Conservation (phyloP, 2,329 filamentous ascomycete genomes). For the Colletotrichum agaves region DNA sequence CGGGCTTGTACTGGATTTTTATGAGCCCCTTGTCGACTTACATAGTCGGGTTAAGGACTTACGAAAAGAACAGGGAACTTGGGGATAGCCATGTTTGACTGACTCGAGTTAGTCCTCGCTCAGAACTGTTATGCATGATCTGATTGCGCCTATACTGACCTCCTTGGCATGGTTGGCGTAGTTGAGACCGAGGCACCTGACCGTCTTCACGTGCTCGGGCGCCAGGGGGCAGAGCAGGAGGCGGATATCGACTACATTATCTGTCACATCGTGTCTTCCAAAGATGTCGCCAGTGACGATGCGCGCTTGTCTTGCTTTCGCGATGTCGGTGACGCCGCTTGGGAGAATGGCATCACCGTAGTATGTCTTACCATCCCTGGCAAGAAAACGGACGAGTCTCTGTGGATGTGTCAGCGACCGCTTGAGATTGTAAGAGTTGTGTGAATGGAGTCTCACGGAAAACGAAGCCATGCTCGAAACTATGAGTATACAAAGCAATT, state of each 20-base stretch:
- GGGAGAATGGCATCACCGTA: conserved; percentile 81
- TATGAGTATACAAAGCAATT: not conserved
- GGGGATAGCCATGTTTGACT: conserved; percentile 74
- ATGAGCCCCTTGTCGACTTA: not conserved
- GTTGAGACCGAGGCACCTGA: conserved; percentile 77
- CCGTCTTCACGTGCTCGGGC: conserved; percentile 70
- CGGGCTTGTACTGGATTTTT: conserved; percentile 68
- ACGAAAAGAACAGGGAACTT: conserved; percentile 78
- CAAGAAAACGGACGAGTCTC: conserved; percentile 79
- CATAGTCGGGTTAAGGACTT: conserved; percentile 42
- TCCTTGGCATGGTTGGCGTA: conserved; percentile 79
- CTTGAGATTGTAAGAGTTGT: not conserved
- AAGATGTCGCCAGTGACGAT: conserved; percentile 75
- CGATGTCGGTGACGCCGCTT: conserved; percentile 67
- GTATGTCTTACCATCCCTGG: conserved; percentile 74
- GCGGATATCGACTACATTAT: conserved; percentile 66
- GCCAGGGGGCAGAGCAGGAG: conserved; percentile 73
- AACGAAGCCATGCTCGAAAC: conserved; percentile 44
- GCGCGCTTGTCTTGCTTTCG: conserved; percentile 68
- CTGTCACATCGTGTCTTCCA: conserved; percentile 70
- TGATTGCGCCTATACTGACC: conserved; percentile 44
- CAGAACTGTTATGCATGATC: not conserved
- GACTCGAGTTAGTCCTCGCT: not conserved
- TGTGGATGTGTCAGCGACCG: conserved; percentile 46
- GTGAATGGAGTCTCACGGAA: conserved; percentile 50